Base-by-base conservation (phyloP, 129 eudicot genomes). In the Helichrysum umbraculigerum region DNA sequence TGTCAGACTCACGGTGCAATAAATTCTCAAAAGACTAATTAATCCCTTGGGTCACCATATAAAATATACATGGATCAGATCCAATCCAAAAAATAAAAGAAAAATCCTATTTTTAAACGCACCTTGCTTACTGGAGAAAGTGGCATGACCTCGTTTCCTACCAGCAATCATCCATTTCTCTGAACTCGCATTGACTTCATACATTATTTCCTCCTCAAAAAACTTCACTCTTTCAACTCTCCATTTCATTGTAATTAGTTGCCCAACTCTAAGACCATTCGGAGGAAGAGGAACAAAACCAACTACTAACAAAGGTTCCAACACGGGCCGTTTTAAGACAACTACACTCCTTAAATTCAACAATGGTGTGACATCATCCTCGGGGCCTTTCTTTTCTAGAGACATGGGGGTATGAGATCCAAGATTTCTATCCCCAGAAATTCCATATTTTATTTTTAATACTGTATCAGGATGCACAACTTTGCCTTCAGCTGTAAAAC, bases 91-190 rank as follows among this genome's bases (percentile, higher is more conserved):
- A n/a, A 52, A 4, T 16, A 17, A n/a, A n/a, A 6, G 5, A 7
- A 3, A 75, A 39, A 42, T 7, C 15, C 0, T 35, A 30, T n/a
- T 32, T 64, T 25, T 21, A 6, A 33, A 33, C 25, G 12, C 75
- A 89, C 99, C 99, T 91, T 89, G 92, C 71, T 91, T 79, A 14
- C 80, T 73, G 78, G 97, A 87, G 77, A 95, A 92, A 50, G 90
- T 79, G 28, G 81, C 90, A 76, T 89, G 90, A 50, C 97, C 99
- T 44, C 96, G 82, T 83, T 95, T 95, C 86, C 99, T 87, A 21
- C 99, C 99, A 50, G 97, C 99, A 79, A 95, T 86, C 99, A 95
- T 95, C 99, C 99, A 95, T 79, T 95, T 87, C 62, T 85, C 91
- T 9, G 89, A 54, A 83, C 86, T 95, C 7, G 96, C 99, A 72